A percentile compares a stretch with the other conserved stretches of the same genome.
Conservation (phyloP, 2,329 filamentous ascomycete species). For the Pseudogymnoascus sp. region DNA sequence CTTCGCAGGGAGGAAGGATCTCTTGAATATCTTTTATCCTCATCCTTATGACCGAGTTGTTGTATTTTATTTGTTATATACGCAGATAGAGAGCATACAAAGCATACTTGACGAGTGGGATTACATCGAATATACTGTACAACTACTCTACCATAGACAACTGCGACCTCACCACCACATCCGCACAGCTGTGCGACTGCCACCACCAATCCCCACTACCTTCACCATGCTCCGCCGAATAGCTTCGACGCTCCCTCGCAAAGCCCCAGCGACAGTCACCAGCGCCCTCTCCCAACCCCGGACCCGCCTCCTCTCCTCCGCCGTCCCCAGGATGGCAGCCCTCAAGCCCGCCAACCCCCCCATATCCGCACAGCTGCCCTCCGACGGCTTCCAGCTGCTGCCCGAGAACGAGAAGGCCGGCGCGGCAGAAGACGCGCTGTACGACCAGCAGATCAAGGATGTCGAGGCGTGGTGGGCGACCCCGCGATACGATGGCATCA, state of each 20-base stretch:
- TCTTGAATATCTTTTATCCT: not conserved
- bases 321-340: slow-evolving; percentile 20
- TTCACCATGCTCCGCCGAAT: slow-evolving; percentile 27
- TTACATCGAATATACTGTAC: not conserved
- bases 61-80: not conserved
- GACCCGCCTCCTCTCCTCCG: slow-evolving; percentile 19
- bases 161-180: not conserved
- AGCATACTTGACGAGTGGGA: not conserved
- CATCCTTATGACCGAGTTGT: not conserved
- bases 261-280: slow-evolving; percentile 17
- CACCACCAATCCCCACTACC: not conserved
- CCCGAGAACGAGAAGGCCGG: slow-evolving; percentile 70
- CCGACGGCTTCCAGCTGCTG: slow-evolving; percentile 80
- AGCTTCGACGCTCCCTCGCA: slow-evolving; percentile 20
- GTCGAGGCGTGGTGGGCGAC: slow-evolving; percentile 88
- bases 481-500: slow-evolving; percentile 80
- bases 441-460: slow-evolving; percentile 73
- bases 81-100: not conserved
- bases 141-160: not conserved
- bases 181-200: not conserved
- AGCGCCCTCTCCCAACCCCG: slow-evolving; percentile 9
- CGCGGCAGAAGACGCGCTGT: slow-evolving; percentile 74
- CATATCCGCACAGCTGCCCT: slow-evolving; percentile 28
- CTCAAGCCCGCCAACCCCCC: slow-evolving; percentile 23
- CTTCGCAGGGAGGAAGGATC: not conserved